These are phyloP conservation scores for Lotus japonicus DNA, from an alignment of 306 rosid species.

Conservation along the genomic window DNA sequence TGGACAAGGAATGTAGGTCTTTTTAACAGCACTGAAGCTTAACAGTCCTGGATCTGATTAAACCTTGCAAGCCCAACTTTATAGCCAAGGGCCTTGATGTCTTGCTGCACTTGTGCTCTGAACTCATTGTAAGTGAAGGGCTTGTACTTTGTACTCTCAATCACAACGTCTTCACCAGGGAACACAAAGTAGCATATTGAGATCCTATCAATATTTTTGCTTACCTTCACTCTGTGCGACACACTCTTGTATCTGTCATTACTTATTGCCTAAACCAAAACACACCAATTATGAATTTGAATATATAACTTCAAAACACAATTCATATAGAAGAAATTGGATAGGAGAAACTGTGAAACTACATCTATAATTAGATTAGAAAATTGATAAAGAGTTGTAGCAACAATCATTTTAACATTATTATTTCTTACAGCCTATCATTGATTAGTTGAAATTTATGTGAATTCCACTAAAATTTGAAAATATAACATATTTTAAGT, in stretches of 20 bases:
- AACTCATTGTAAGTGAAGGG: slow-evolving; percentile 66
- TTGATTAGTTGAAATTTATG: no score
- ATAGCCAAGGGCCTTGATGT: slow-evolving; percentile 37
- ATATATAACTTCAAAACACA: no score
- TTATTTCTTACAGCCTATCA: no score
- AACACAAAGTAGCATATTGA: slow-evolving; percentile 71
- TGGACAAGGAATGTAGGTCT: no score
- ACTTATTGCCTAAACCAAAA: slow-evolving; percentile 52
- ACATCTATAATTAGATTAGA: no score
- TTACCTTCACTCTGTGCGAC: slow-evolving; percentile 56
- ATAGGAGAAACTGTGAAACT: no score
- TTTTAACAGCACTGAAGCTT: no score
- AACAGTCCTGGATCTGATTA: slow-evolving; percentile 7
- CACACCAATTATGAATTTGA: neutral
- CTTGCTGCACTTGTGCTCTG: slow-evolving; percentile 53
- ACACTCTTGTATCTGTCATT: slow-evolving; percentile 50
- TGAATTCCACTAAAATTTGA: no score
- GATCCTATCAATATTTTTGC: slow-evolving; percentile 39
- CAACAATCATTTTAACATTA: no score
- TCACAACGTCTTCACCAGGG: slow-evolving; percentile 43
- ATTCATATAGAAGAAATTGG: no score
- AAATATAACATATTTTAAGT: no score
- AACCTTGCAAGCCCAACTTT: slow-evolving; percentile 72
- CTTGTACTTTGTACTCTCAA: slow-evolving; percentile 54
- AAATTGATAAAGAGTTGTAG: no score